Conservation (phyloP, 148 eudicot genomes). For the Rhododendron henanense region DNA sequence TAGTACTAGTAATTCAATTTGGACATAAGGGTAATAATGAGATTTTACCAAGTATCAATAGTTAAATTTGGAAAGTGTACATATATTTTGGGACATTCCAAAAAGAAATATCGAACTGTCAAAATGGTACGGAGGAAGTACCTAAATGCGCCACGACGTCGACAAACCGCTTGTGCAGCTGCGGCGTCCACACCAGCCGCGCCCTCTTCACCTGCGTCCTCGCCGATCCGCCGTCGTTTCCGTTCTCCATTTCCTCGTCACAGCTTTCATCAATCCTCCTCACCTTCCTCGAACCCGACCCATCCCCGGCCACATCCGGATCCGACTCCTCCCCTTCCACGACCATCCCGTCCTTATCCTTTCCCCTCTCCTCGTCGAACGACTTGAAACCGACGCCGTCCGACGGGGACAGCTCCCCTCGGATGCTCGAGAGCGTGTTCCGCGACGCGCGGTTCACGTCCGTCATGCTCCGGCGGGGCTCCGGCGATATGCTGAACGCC, state of each 20-base stretch:
- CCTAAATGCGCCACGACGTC: constrained; percentile 84
- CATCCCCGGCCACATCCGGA: constrained; percentile 25
- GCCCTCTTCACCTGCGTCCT: constrained; percentile 49
- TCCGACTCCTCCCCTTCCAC: constrained; percentile 29
- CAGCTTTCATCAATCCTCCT: constrained; percentile 25
- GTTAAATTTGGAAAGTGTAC: too few species aligned
- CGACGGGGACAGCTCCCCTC: constrained; percentile 17
- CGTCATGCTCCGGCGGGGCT: constrained; percentile 29
- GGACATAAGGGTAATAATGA: too few species aligned
- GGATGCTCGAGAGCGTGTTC: constrained; percentile 34
- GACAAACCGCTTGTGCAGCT: constrained; percentile 85
- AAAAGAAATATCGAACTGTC: not conserved
- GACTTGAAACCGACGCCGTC: constrained; percentile 23
- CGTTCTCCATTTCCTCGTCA: constrained; percentile 22
- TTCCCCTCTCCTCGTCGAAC: constrained; percentile 4
- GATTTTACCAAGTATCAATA: too few species aligned
- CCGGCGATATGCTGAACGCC: constrained; percentile 53
- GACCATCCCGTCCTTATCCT: constrained; percentile 5
- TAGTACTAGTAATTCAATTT: too few species aligned
- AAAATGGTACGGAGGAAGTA: not conserved
- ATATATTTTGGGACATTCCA: not conserved
- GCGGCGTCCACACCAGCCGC: constrained; percentile 92
- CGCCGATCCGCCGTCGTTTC: constrained; percentile 26
- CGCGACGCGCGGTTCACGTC: constrained; percentile 58
- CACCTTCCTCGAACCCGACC: constrained; percentile 32